Percentiles rank a stretch among this genome's conserved stretches.
These are phyloP conservation scores for Aspergillus cavernicola DNA, from an alignment of 495 filamentous ascomycete genomes.

Conservation along the genomic window DNA sequence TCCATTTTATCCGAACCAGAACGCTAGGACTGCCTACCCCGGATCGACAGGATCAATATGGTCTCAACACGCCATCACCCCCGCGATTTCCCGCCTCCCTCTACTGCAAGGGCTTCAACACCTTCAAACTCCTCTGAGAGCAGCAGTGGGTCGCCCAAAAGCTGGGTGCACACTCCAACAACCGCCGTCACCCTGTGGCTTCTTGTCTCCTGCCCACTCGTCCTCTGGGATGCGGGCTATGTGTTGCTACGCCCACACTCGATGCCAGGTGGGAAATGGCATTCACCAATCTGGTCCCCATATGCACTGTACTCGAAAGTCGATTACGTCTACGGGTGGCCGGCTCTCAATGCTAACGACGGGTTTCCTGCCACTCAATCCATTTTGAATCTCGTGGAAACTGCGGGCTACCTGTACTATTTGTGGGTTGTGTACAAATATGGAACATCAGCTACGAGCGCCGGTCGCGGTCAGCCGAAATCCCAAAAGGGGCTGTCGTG, in stretches of 20 bases:
- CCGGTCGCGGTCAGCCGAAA: slow-evolving; percentile 32
- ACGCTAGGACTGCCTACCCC: too few relatives aligned
- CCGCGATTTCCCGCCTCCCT: slow-evolving; percentile 41
- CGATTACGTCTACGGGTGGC: slow-evolving; percentile 83
- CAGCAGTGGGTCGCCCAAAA: slow-evolving; percentile 28
- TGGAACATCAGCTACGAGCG: slow-evolving; percentile 32
- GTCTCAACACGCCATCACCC: slow-evolving; percentile 52
- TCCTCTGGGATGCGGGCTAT: slow-evolving; percentile 81
- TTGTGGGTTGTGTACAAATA: slow-evolving; percentile 54
- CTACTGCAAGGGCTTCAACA: slow-evolving; percentile 15
- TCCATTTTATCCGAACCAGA: too few relatives aligned
- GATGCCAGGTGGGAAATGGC: slow-evolving; percentile 75
- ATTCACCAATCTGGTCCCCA: slow-evolving; percentile 71
- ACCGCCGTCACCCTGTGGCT: slow-evolving; percentile 69
- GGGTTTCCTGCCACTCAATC: slow-evolving; percentile 82
- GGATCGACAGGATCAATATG: slow-evolving; percentile 28
- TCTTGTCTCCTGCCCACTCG: slow-evolving; percentile 69
- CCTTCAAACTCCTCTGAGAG: slow-evolving; percentile 23
- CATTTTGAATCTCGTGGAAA: slow-evolving; percentile 71
- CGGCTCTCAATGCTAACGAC: slow-evolving; percentile 64
- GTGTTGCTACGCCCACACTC: slow-evolving; percentile 76
- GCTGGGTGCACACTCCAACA: slow-evolving; percentile 66
- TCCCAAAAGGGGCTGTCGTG: slow-evolving; percentile 33
- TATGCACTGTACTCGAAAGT: slow-evolving; percentile 79
- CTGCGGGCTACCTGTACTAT: slow-evolving; percentile 65